A percentile compares a stretch with the other conserved stretches of the same genome.
These are phyloP conservation scores for Blumeria graminis DNA, from an alignment of 2,329 filamentous ascomycete genomes.

Conservation along the genomic window DNA sequence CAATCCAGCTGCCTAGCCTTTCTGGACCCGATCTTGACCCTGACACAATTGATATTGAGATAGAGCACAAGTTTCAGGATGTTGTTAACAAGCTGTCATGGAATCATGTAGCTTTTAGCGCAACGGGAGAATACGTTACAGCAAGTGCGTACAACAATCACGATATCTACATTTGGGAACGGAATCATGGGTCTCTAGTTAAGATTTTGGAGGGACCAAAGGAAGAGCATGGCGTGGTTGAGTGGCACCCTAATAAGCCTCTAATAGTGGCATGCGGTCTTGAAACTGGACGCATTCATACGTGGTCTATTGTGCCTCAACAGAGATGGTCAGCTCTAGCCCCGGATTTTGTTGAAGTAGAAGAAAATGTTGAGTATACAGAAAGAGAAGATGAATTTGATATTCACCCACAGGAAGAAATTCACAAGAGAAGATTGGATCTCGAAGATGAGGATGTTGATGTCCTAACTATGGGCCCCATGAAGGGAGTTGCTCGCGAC, in stretches of 20 bases:
- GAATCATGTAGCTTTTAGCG: constrained; percentile 93
- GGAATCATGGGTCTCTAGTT: constrained; percentile 74
- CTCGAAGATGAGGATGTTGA: constrained; percentile 86
- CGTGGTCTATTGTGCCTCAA: constrained; percentile 86
- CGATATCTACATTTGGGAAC: constrained; percentile 96
- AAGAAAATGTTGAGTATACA: constrained; percentile 93
- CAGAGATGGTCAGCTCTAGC: constrained; percentile 95
- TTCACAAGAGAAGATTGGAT: constrained; percentile 74
- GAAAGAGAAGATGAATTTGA: constrained; percentile 96
- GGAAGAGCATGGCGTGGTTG: constrained; percentile 86
- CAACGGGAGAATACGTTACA: constrained; percentile 83
- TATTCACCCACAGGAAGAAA: constrained; percentile 83
- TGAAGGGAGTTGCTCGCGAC: constrained; percentile 22
- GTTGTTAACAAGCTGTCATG: constrained; percentile 85
- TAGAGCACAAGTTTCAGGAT: constrained; percentile 97
- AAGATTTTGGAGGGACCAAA: constrained; percentile 94
- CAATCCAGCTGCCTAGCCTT: constrained; percentile 67
- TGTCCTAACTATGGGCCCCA: constrained; percentile 52
- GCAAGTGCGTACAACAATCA: constrained; percentile 97
- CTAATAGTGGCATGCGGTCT: constrained; percentile 78
- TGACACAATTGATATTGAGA: constrained; percentile 66
- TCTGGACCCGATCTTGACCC: constrained; percentile 45
- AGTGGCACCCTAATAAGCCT: constrained; percentile 83
- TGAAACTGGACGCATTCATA: constrained; percentile 79
- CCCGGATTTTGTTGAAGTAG: constrained; percentile 89